These are phyloP conservation scores for Pichia thaimueangensis DNA, from an alignment of 805 yeast species.

Conservation along the genomic window DNA sequence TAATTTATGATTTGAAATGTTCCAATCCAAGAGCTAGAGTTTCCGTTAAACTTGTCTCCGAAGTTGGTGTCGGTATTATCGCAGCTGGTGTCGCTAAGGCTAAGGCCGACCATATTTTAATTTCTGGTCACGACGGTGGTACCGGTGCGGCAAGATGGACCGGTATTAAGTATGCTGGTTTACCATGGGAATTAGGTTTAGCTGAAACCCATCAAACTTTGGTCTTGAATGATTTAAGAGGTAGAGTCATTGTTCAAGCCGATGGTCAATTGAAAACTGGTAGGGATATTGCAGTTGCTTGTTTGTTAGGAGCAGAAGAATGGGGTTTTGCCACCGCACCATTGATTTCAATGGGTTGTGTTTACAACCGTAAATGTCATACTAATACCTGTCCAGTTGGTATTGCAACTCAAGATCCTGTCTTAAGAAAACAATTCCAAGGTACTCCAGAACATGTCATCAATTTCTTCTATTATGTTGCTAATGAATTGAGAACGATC, in stretches of 20 bases:
- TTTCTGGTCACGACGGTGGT: slow-evolving; percentile 99
- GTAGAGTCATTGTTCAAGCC: slow-evolving; percentile 93
- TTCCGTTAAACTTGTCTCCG: slow-evolving; percentile 93
- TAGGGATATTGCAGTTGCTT: slow-evolving; percentile 93
- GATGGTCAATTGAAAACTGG: slow-evolving; percentile 98
- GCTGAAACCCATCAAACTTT: slow-evolving; percentile 98
- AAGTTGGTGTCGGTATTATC: slow-evolving; percentile 98
- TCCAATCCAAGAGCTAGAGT: slow-evolving; percentile 96
- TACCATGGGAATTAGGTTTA: slow-evolving; percentile 97
- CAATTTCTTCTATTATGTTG: slow-evolving; percentile 91
- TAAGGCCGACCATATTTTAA: slow-evolving; percentile 91
- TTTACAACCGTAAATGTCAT: slow-evolving; percentile 94
- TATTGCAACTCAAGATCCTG: slow-evolving; percentile 97
- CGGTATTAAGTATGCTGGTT: slow-evolving; percentile 93
- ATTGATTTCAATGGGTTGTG: slow-evolving; percentile 94
- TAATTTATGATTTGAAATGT: slow-evolving; percentile 93
- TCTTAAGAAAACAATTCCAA: slow-evolving; percentile 79
- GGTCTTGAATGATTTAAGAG: slow-evolving; percentile 92
- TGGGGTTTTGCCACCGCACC: slow-evolving; percentile 99
- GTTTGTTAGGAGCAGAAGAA: slow-evolving; percentile 95
- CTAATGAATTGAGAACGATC: slow-evolving; percentile 83
- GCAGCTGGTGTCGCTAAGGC: slow-evolving; percentile 99
- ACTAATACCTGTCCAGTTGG: slow-evolving; percentile 95
- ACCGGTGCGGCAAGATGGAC: slow-evolving; percentile 99
- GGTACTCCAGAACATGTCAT: slow-evolving; percentile 99